phyloP scores from a whole-genome alignment of 1,284 basidiomycete species.

The Pterulicium gracile region DNA sequence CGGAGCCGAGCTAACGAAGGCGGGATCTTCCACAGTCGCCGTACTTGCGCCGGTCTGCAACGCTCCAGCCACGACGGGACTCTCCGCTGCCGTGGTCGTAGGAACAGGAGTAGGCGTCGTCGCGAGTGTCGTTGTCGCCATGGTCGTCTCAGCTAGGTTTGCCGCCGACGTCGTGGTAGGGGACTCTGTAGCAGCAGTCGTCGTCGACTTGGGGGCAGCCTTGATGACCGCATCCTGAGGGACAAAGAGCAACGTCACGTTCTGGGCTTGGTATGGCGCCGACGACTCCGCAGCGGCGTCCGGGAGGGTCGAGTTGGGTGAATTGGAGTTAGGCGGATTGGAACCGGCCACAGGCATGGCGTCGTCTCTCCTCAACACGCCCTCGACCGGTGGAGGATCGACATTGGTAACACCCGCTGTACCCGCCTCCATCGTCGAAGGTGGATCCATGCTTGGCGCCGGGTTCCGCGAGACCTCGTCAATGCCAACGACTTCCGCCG shows the following conservation, averaged over 20 bases:
- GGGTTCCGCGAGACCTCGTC: background rate
- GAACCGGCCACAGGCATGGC: conserved; percentile 10
- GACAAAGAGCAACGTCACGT: conserved; percentile 37
- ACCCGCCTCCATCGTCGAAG: conserved; percentile 3
- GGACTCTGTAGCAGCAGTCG: conserved; percentile 13
- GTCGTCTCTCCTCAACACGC: conserved; percentile 8
- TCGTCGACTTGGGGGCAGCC: conserved; percentile 12
- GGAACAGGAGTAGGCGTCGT: conserved; percentile 6
- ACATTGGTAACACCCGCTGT: conserved; percentile 4
- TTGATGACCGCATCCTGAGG: conserved; percentile 19
- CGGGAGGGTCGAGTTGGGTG: conserved; percentile 10
- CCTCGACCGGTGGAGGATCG: conserved; percentile 1
- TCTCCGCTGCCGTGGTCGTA: too few species aligned
- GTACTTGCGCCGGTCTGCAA: background rate
- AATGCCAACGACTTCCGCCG: background rate
- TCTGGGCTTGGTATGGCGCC: conserved; percentile 18
- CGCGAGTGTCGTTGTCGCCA: conserved; percentile 7
- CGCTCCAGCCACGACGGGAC: background rate
- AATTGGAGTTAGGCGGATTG: too few species aligned
- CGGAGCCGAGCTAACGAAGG: conserved; percentile 4
- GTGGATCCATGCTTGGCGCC: background rate
- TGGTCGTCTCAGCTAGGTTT: conserved; percentile 7
- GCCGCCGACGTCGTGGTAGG: conserved; percentile 12
- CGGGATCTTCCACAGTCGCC: conserved; percentile 6
- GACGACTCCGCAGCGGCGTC: conserved; percentile 12